Conservation (phyloP, 176 grass and related monocot genomes). For the Lolium perenne region DNA sequence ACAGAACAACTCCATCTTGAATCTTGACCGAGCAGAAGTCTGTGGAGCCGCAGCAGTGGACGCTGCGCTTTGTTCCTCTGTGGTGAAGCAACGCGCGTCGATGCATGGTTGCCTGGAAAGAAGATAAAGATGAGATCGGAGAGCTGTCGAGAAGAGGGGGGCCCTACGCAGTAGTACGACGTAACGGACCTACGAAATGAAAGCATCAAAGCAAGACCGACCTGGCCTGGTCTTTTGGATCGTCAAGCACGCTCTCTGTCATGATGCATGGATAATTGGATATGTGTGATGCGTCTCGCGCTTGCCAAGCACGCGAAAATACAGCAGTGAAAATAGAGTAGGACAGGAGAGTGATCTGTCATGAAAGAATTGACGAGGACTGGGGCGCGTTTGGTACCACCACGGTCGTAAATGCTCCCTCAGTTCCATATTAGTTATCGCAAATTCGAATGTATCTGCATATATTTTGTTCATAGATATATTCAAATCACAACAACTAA, state of each 20-base stretch:
- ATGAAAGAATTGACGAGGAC: no score
- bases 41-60: not conserved
- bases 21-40: not conserved
- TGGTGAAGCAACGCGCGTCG: conserved; percentile 1
- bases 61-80: conserved; percentile 5
- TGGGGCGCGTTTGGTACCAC: no score
- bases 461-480: no score
- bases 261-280: no score
- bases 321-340: no score
- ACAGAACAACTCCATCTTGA: not conserved
- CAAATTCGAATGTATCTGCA: no score
- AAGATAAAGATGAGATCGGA: not conserved
- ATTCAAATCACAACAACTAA: no score
- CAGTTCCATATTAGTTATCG: no score
- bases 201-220: conserved; percentile 3
- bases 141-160: not conserved
- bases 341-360: no score
- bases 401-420: no score
- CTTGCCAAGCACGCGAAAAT: no score
- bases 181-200: not conserved
- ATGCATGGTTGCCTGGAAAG: not conserved
- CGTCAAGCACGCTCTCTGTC: not conserved
- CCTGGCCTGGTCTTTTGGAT: not conserved
- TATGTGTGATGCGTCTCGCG: no score
- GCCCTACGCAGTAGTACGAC: not conserved